These are phyloP conservation scores for Aspergillus heteromorphus DNA, from an alignment of 495 filamentous ascomycete species.

Conservation along the genomic window DNA sequence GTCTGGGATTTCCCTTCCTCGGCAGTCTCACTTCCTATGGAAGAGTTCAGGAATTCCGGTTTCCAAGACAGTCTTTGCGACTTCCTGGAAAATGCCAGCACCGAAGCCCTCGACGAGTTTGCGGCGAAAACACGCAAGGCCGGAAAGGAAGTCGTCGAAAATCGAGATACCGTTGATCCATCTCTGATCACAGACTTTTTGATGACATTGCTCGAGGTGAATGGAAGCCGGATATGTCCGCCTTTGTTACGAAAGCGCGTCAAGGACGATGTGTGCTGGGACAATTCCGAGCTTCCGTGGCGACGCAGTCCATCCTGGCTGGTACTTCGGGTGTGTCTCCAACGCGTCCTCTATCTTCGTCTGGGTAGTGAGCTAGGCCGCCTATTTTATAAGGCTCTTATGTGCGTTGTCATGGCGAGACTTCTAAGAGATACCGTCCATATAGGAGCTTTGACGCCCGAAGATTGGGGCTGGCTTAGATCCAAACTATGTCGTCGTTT, in stretches of 20 bases:
- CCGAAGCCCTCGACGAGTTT: constrained; percentile 50
- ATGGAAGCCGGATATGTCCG: constrained; percentile 30
- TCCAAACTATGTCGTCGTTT: constrained; percentile 57
- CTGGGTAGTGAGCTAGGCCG: constrained; percentile 44
- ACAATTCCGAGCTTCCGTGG: constrained; percentile 48
- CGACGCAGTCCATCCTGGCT: constrained; percentile 54
- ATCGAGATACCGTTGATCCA: constrained; percentile 51
- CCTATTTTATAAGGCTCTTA: constrained; percentile 54
- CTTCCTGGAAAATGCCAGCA: constrained; percentile 56
- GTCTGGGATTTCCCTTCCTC: constrained; percentile 43
- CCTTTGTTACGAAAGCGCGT: constrained; percentile 49
- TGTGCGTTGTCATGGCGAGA: constrained; percentile 37
- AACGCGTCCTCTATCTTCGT: constrained; percentile 39
- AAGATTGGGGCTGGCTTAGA: constrained; percentile 34
- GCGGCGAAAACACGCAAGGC: constrained; percentile 47
- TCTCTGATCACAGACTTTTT: constrained; percentile 50
- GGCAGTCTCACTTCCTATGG: constrained; percentile 32
- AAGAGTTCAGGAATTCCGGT: constrained; percentile 27
- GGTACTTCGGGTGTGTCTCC: constrained; percentile 49
- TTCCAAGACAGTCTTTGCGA: constrained; percentile 46
- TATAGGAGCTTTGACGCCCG: constrained; percentile 17
- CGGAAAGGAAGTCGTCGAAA: constrained; percentile 37
- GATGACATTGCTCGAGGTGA: constrained; percentile 51
- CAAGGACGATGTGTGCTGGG: constrained; percentile 51
- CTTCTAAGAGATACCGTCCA: constrained; percentile 36